Percentiles rank a stretch among this genome's conserved stretches.
Conservation (phyloP, 2,329 filamentous ascomycete species). For the Penicillium sp. region DNA sequence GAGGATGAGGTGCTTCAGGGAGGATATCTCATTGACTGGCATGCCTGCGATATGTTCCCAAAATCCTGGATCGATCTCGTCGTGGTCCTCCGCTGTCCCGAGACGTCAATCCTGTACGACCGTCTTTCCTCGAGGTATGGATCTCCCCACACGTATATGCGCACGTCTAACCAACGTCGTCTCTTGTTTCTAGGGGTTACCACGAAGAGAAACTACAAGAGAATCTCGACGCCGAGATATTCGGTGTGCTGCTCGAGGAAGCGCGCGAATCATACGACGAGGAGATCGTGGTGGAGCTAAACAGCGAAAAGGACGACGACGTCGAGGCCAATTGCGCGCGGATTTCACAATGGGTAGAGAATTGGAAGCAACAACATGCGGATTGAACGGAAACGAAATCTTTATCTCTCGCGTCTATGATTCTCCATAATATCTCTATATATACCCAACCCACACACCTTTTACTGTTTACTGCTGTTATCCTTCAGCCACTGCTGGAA, state of each 20-base stretch:
- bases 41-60: constrained; percentile 93
- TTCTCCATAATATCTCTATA: constrained; percentile 10
- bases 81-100: constrained; percentile 73
- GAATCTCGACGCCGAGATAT: constrained; percentile 95
- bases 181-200: constrained; percentile 59
- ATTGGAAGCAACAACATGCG: constrained; percentile 64
- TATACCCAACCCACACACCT: constrained; percentile 13
- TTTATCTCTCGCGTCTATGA: constrained; percentile 3
- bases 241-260: constrained; percentile 89
- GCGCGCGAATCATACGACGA: constrained; percentile 80
- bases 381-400: constrained; percentile 20
- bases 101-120: constrained; percentile 78
- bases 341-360: constrained; percentile 73
- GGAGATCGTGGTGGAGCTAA: constrained; percentile 83
- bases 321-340: constrained; percentile 85
- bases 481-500: constrained; percentile 65
- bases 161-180: neutral
- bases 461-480: constrained; percentile 14
- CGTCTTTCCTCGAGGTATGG: constrained; percentile 66
- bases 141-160: neutral
- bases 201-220: constrained; percentile 84
- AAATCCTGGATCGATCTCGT: constrained; percentile 92
- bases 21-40: constrained; percentile 93
- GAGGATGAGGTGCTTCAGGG: constrained; percentile 74
- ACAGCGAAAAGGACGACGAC: constrained; percentile 74